Conservation (phyloP, 2,329 filamentous ascomycete species). For the Mollisia scopiformis region DNA sequence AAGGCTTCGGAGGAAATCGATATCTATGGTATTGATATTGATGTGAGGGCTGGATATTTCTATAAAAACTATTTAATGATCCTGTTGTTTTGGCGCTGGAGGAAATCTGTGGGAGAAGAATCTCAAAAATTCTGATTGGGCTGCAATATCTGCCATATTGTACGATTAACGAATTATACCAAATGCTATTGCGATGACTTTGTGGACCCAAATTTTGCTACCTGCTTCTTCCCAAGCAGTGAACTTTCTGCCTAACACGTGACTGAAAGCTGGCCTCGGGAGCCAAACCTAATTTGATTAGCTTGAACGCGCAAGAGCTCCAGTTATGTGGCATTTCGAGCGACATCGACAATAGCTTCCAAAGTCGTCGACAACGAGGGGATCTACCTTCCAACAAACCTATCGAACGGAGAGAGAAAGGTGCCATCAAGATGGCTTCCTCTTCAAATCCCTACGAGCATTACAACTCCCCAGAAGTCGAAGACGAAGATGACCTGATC, state of each 20-base stretch:
- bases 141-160: not conserved
- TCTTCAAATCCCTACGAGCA: constrained; percentile 55
- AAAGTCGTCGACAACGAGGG: not conserved
- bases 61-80: not conserved
- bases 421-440: constrained; percentile 33
- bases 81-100: not conserved
- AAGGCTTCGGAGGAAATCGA: constrained; percentile 1
- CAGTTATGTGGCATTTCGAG: constrained; percentile 1
- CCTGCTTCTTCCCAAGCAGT: not conserved
- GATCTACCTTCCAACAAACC: not conserved
- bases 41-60: not conserved
- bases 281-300: not conserved
- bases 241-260: not conserved
- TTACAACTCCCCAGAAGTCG: constrained; percentile 62
- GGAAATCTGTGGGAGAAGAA: not conserved
- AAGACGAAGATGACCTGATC: constrained; percentile 73
- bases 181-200: not conserved
- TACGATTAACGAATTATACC: not conserved
- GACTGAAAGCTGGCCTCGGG: not conserved
- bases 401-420: not conserved
- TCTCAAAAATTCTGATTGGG: not conserved
- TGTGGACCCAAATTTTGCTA: not conserved
- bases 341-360: not conserved
- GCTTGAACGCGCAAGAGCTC: not conserved
- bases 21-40: constrained; percentile 9